Evolutionary conservation across 202 grass and related monocot genomes (phyloP), one percentile per base, ranked within the genome.

Genomic region (Bolboschoenoplectus hybrid): DNA sequence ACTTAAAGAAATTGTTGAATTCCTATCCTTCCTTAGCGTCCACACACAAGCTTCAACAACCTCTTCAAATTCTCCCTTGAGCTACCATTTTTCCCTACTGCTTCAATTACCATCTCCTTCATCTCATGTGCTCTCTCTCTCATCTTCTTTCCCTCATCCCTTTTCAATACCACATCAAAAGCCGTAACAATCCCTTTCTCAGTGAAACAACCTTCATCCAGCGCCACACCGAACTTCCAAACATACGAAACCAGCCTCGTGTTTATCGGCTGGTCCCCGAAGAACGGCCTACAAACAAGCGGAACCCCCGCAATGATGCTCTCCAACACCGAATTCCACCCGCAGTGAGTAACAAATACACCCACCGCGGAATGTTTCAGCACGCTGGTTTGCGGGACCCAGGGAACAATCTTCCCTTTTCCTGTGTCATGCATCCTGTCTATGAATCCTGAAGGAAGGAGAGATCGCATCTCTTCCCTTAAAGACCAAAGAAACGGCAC

Each of bases 401-500:
- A 97, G 0, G 78, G 80, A 63, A 94, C 89, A 20, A 94, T 63
- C 19, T 80, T 85, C 11, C 89, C 88, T 9, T 14, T n/a, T 2
- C 45, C 69, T 1, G 62, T 14, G 51, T 36, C 40, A 32, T 53
- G 19, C 49, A 84, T 84, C 74, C 88, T 83, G 43, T 83, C 79
- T 13, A 86, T 11, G 85, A 91, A 97, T 20, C 88, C 95, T 6
- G 55, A 1, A 0, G 92, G 95, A 36, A 97, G 92, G 19, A 66
- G 64, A 46, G 74, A 78, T 74, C 82, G 87, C 12, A 73, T 65
- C 13, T 86, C 58, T 66, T 94, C 90, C n/a, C 71, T 88, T 12
- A 94, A 79, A 8, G 94, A 97, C 94, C 92, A 94, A 17, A 94
- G 75, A 80, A 91, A 97, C 39, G 90, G 88, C 80, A 85, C 69